Percentiles rank a stretch among this genome's conserved stretches.
Conservation (phyloP, 768 basidiomycete species). For the Lactarius vividus region DNA sequence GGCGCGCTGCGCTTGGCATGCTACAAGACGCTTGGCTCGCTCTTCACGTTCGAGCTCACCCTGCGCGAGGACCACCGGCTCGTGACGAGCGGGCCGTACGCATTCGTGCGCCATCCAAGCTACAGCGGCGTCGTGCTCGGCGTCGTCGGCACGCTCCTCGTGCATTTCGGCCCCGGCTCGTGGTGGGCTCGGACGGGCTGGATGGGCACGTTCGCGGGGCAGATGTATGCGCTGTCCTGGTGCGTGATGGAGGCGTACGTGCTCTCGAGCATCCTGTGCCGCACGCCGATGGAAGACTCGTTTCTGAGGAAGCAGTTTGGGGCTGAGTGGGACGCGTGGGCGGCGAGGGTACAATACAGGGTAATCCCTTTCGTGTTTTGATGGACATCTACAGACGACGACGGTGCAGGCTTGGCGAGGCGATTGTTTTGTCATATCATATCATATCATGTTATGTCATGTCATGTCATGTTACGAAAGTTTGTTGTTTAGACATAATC, state of each 20-base stretch:
- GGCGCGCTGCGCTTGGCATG: conserved; percentile 20
- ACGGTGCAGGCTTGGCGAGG: background rate
- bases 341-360: conserved; percentile 22
- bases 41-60: conserved; percentile 28
- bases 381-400: background rate
- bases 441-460: background rate
- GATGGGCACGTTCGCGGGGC: conserved; percentile 4
- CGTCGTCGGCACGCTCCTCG: conserved; percentile 23
- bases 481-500: background rate
- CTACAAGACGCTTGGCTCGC: conserved; percentile 24
- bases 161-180: conserved; percentile 26
- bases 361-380: conserved; percentile 26
- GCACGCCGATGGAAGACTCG: conserved; percentile 20
- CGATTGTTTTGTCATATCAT: background rate
- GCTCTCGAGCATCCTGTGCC: conserved; percentile 20
- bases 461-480: background rate
- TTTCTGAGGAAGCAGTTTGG: conserved; percentile 23
- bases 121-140: conserved; percentile 28
- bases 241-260: conserved; percentile 22
- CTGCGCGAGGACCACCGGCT: conserved; percentile 28
- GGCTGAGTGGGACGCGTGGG: conserved; percentile 26
- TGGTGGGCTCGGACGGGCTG: conserved; percentile 23
- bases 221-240: conserved; percentile 20
- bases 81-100: conserved; percentile 30
- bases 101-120: conserved; percentile 30